Base-by-base conservation (phyloP, 768 basidiomycete genomes). In the Pisolithus marmoratus region DNA sequence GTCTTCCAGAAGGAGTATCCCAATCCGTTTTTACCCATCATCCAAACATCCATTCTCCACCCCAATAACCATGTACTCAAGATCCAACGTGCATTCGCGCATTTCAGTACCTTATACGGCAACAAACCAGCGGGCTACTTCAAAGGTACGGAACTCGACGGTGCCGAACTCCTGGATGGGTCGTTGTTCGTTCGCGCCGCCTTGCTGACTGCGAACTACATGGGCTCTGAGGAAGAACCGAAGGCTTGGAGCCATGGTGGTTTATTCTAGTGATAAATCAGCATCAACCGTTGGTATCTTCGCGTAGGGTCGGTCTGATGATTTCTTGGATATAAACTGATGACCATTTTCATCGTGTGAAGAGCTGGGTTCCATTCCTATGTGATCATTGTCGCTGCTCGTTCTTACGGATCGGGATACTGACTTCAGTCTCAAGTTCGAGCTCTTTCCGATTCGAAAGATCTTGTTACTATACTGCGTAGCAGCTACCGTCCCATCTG, bases 201-300 rank as follows among this genome's bases (percentile, higher is more conserved):
- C 5, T 46, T 67, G 38, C 42, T 72, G 44, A 70, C 68, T 0
- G 57, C 61, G 26, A 62, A 70, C 36, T 59, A 59, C 23, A 40
- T 70, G 9, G 75, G 74, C 15, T 75, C 72, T 72, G 70, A 64
- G 58, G 75, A 76, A 50, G 73, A 72, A 0, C 24, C 68, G 51
- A 52, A 62, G 8, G 54, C 41, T 2, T 74, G 68, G 56, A 17
- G 23, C 3, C 2, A 4, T 14, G 15, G 26, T 27, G 43, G 43
- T 27, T 44, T 44, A 24, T 44, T 44, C 17, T 26, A 3, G 42
- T 26, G 31, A 34, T 34, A 11, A 12, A 12, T 3, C 31, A 2
- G 12, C 11, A 4, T 12, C 11, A 12, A 14, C 14, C 5, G 7
- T 4, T n/a, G n/a, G n/a, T n/a, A n/a, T n/a, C n/a, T n/a, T n/a